Conservation (phyloP, 1,284 basidiomycete genomes). For the Leccinum pachyderme region DNA sequence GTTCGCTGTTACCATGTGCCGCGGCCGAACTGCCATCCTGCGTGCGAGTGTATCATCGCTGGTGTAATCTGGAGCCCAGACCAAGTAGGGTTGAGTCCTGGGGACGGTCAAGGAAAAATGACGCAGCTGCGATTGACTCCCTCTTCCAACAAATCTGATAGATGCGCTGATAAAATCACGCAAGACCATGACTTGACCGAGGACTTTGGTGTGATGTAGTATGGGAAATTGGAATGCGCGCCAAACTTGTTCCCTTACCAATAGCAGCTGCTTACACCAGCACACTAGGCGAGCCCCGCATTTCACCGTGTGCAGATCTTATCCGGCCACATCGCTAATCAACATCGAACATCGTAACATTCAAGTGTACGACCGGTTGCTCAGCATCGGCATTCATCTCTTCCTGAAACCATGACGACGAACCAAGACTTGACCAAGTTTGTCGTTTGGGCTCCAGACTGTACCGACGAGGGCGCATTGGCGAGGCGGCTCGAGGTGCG, state of each 20-base stretch:
- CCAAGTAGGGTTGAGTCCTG: conserved; percentile 40
- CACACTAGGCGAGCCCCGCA: neutral
- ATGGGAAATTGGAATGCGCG: neutral
- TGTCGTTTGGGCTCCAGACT: conserved; percentile 55
- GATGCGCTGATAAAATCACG: neutral
- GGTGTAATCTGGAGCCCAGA: conserved; percentile 54
- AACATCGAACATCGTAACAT: neutral
- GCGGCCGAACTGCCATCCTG: conserved; percentile 45
- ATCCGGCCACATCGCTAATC: neutral
- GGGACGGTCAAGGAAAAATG: conserved; percentile 12
- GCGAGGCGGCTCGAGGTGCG: conserved; percentile 47
- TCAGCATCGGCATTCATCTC: neutral
- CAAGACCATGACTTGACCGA: conserved; percentile 5
- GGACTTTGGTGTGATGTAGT: neutral
- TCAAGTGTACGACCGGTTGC: neutral
- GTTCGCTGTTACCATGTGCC: conserved; percentile 44
- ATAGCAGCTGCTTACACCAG: neutral
- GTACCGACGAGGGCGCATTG: conserved; percentile 44
- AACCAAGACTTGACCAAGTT: conserved; percentile 33
- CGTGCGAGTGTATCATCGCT: conserved; percentile 47
- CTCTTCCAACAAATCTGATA: neutral
- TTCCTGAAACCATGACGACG: conserved; percentile 16
- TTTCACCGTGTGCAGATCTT: neutral
- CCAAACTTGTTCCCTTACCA: conserved; percentile 19
- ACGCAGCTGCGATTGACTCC: conserved; percentile 6